Base-by-base conservation (phyloP, 352 stramenopile genomes). In the Pilasporangium apinafurcum region DNA sequence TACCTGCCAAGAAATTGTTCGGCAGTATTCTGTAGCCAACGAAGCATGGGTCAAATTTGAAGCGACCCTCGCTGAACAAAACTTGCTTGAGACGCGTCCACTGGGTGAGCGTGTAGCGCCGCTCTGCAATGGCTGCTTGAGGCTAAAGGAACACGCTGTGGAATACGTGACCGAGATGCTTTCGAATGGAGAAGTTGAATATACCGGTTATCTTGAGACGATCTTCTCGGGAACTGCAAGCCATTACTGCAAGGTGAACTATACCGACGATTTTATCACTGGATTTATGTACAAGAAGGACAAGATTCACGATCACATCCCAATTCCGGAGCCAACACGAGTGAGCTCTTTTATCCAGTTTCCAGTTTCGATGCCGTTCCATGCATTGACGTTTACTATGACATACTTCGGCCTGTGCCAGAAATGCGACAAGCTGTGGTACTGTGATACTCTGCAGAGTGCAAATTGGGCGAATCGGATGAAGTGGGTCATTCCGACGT, bases 281-380 rank as follows among this genome's bases (percentile, higher is more conserved):
- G 82, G 82, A 13, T 93, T 93, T 46, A 62, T 93, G 61, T 93
- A 88, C 79, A 93, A 93, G 58, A 93, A 93, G 49, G 82, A 93
- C 62, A 93, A 93, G 48, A 91, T 93, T 31, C 82, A 93, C 53
- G 82, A 93, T 34, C 82, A 93, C 51, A 89, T 93, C 43, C 82
- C 82, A 33, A 88, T 93, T 40, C 82, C 82, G 5, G 79, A 93
- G 49, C 79, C 82, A 1, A 93, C 78, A 22, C 74, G 78, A 32
- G 79, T 91, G 47, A 90, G 75, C 54, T 92, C 82, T 13, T 93
- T 93, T 48, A 91, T 93, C 45, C 82, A 90, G 49, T 93, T 93
- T 34, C 82, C 82, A 5, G 82, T 92, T 21, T 79, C 82, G 4
- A 91, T 93, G 82, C 82, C 82, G 25, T 93, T 93, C 58, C 82